A percentile compares a stretch with the other conserved stretches of the same genome.
These are phyloP conservation scores for Carallia brachiata DNA, from an alignment of 345 rosid species.

Conservation along the genomic window DNA sequence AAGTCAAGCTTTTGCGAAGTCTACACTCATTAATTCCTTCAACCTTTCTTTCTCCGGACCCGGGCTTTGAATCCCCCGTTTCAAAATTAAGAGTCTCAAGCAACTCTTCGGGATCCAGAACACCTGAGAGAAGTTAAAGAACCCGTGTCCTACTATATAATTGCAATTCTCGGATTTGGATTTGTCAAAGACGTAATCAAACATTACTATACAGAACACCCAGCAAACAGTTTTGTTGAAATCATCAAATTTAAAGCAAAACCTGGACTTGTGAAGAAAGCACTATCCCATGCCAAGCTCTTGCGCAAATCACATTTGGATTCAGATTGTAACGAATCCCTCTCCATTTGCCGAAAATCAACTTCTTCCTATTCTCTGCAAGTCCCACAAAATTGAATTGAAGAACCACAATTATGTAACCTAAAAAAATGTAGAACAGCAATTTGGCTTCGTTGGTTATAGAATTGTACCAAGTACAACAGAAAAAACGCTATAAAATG, in stretches of 20 bases:
- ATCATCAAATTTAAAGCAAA: background rate
- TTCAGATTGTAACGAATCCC: background rate
- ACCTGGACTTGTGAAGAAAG: constrained; percentile 69
- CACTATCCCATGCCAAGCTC: constrained; percentile 77
- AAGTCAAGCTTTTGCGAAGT: constrained; percentile 45
- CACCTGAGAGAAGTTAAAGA: constrained; percentile 31
- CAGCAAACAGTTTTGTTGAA: background rate
- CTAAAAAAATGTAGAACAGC: background rate
- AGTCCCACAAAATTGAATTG: constrained; percentile 5
- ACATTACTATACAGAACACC: background rate
- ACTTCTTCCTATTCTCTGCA: constrained; percentile 18
- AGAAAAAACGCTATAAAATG: too few relatives aligned
- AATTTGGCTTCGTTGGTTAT: background rate
- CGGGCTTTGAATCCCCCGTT: constrained; percentile 18
- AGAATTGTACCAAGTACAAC: background rate
- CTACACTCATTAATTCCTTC: constrained; percentile 22
- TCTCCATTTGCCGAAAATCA: constrained; percentile 9
- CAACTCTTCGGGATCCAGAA: constrained; percentile 63
- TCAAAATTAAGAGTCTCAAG: constrained; percentile 40
- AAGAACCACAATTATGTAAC: background rate
- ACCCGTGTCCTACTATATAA: background rate
- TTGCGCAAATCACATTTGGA: constrained; percentile 37
- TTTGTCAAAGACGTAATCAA: background rate
- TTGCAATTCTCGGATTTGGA: background rate
- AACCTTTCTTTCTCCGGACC: constrained; percentile 13